Base-by-base conservation (phyloP, 257 asterid species). In the Nicotiana paniculata region DNA sequence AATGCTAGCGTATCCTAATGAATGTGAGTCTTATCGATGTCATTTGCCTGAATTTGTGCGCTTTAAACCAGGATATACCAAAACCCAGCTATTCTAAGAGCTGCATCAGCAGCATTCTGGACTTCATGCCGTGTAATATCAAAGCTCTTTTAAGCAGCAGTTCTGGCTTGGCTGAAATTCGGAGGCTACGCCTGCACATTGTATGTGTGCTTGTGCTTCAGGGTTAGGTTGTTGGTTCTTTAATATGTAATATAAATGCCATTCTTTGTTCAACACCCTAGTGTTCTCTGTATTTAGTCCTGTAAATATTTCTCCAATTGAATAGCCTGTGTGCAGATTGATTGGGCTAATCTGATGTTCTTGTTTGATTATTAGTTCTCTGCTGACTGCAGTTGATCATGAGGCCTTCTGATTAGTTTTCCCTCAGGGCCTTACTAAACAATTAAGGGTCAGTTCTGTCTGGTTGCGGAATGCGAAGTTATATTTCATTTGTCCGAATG, bases 81-180 rank as follows among this genome's bases (percentile, higher is more conserved):
- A 82, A 96, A 96, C 75, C 99, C 99, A 0, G 97, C 97, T 58
- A 92, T 96, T 28, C 84, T 92, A 10, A 89, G 89, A 81, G 99
- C 90, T 81, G 97, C 99, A 86, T 82, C 98, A 21, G 85, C 98
- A 3, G 97, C 98, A 1, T 96, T 94, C 92, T 96, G 97, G 99
- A 94, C 94, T 13, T 96, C 98, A 0, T 96, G 97, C 84, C 90
- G 84, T 39, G 93, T 94, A 6, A 88, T 96, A 91, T 96, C 99
- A 2, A 96, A 96, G 91, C 93, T 96, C 51, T 87, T 96, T 88
- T 96, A 88, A 94, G 86, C 85, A 81, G 81, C 83, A 4, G 58
- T 28, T 39, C 21, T 30, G 63, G 43, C 43, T 77, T 61, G 77
- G 79, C 43, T 24, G 76, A 61, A 79, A 68, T 26, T 16, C 69